Conservation (phyloP, 78 protist species). For the Isochrysis galbana region DNA sequence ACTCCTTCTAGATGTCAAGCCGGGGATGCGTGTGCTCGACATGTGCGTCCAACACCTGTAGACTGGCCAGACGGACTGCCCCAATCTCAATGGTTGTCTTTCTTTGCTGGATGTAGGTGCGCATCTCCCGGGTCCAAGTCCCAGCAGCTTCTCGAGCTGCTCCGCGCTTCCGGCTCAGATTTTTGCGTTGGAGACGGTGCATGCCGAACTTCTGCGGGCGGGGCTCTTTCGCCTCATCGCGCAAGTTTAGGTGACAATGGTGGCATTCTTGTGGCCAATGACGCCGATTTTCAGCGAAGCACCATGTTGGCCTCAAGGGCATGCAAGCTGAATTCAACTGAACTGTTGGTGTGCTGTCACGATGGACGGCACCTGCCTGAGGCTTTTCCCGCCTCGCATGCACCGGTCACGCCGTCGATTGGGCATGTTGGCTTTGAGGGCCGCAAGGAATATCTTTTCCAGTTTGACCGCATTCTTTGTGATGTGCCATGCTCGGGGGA, state of each 20-base stretch:
- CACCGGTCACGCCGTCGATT: too few species aligned
- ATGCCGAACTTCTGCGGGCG: too few species aligned
- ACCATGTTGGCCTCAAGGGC: slow-evolving; percentile 6
- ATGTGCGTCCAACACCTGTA: slow-evolving; percentile 43
- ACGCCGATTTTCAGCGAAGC: slow-evolving; percentile 21
- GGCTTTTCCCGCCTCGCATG: neutral
- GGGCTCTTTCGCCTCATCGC: too few species aligned
- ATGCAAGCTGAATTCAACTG: neutral
- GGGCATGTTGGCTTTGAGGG: too few species aligned
- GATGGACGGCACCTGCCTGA: slow-evolving; percentile 28
- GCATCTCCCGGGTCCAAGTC: slow-evolving; percentile 73
- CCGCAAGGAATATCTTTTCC: too few species aligned
- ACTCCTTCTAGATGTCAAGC: slow-evolving; percentile 10
- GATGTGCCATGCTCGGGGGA: slow-evolving; percentile 72
- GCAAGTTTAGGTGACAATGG: neutral
- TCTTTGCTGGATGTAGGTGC: slow-evolving; percentile 50
- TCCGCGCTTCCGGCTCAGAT: neutral
- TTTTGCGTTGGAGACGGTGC: too few species aligned
- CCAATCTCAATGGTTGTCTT: neutral
- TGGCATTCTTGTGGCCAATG: slow-evolving; percentile 64
- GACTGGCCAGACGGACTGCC: neutral
- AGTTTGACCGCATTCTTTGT: slow-evolving; percentile 38
- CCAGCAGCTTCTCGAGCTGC: slow-evolving; percentile 47
- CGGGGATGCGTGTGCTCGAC: slow-evolving; percentile 49
- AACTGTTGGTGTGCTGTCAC: neutral